These are phyloP conservation scores for Desmodesmus armatus DNA, from an alignment of 139 green algal genomes.

Conservation along the genomic window DNA sequence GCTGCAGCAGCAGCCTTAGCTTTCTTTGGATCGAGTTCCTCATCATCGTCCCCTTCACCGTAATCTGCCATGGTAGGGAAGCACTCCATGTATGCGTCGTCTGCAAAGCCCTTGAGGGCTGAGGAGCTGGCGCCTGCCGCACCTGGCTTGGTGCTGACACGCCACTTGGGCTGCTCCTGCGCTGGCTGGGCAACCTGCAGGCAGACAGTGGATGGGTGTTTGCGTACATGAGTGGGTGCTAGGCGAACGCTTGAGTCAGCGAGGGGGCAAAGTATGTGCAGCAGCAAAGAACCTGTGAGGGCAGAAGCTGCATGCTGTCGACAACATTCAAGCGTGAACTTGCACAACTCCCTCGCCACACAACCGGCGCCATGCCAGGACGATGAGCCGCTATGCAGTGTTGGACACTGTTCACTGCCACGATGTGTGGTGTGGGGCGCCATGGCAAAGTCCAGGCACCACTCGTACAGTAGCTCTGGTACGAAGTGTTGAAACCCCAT, in stretches of 20 bases:
- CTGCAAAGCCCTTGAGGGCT: conserved; percentile 53
- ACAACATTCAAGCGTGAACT: too few relatives aligned
- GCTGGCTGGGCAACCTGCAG: conserved; percentile 14
- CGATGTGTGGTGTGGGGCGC: too few relatives aligned
- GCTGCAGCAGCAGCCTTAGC: conserved; percentile 17
- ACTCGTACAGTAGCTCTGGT: neutral
- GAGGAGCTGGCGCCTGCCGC: too few relatives aligned
- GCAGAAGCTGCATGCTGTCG: neutral
- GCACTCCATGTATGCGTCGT: conserved; percentile 75
- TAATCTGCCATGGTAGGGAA: conserved; percentile 53
- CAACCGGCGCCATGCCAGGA: too few relatives aligned
- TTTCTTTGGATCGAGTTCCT: conserved; percentile 51
- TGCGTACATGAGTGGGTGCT: too few relatives aligned
- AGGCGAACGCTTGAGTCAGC: too few relatives aligned
- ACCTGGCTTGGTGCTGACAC: conserved; percentile 34
- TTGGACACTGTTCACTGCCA: too few relatives aligned
- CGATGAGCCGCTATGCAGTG: neutral
- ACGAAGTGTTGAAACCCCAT: neutral
- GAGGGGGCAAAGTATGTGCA: too few relatives aligned
- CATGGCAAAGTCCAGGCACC: too few relatives aligned
- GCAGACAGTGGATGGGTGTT: too few relatives aligned
- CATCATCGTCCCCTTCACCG: conserved; percentile 47
- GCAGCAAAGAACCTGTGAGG: too few relatives aligned
- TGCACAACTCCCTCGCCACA: too few relatives aligned
- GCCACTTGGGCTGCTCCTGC: conserved; percentile 44